A percentile compares a stretch with the other conserved stretches of the same genome.
These are phyloP conservation scores for Pleurozium schreberi DNA, from an alignment of 225 moss, liverwort and hornwort genomes.

Conservation along the genomic window DNA sequence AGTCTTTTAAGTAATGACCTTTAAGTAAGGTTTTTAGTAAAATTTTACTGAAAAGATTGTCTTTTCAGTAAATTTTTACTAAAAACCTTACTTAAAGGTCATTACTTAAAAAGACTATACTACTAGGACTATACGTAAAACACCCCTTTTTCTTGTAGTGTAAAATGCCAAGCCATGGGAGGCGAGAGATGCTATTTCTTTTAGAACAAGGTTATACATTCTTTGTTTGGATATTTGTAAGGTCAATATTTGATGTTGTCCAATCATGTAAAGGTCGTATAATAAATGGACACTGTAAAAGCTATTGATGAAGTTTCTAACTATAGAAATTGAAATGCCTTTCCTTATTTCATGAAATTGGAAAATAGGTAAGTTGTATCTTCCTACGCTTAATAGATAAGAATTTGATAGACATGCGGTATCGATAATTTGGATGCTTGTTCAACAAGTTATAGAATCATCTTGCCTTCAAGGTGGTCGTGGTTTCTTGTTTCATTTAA, in stretches of 20 bases:
- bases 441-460: not conserved
- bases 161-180: not conserved
- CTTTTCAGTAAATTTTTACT: too few species aligned
- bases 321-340: not conserved
- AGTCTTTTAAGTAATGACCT: too few species aligned
- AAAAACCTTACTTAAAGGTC: too few species aligned
- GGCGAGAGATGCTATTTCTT: not conserved
- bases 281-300: fast-evolving
- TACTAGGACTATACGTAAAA: too few species aligned
- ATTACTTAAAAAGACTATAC: too few species aligned
- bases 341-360: not conserved
- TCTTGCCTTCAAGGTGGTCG: not conserved
- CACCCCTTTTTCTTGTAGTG: too few species aligned
- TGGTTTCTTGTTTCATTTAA: not conserved
- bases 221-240: not conserved
- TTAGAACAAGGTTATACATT: fast-evolving
- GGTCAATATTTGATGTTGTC: not conserved
- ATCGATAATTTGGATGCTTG: not conserved
- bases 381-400: not conserved
- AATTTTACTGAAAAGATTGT: too few species aligned
- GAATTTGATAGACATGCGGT: not conserved
- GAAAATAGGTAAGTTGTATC: not conserved
- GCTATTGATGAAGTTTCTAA: fast-evolving
- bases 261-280: not conserved
- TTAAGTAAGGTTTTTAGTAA: too few species aligned